These are phyloP conservation scores for Entomortierella beljakovae DNA, from an alignment of 192 early-diverging fungal genomes.

Conservation along the genomic window DNA sequence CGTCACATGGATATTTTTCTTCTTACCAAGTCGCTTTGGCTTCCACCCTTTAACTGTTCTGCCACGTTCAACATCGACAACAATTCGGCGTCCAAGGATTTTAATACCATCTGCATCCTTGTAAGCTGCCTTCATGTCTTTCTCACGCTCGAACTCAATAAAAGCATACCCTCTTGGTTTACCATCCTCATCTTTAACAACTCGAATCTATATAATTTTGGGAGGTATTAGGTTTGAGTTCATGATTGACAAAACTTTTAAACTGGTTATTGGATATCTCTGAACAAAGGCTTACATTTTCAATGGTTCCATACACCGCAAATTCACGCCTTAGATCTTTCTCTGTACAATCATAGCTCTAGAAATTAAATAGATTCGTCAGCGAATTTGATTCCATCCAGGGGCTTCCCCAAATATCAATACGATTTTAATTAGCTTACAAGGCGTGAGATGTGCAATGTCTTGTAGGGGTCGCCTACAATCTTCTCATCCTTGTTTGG, in stretches of 20 bases:
- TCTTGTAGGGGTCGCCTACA: constrained; percentile 91
- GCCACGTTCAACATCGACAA: constrained; percentile 97
- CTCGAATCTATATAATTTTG: constrained; percentile 62
- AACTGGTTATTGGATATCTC: neutral
- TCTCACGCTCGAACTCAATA: constrained; percentile 93
- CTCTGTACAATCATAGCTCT: constrained; percentile 81
- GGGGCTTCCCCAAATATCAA: too few relatives aligned
- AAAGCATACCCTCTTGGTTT: constrained; percentile 96
- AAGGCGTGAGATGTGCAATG: constrained; percentile 88
- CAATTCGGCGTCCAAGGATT: constrained; percentile 83
- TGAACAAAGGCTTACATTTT: constrained; percentile 68
- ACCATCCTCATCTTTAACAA: constrained; percentile 75
- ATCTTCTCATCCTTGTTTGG: constrained; percentile 79
- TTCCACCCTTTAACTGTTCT: constrained; percentile 96
- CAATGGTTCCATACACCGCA: constrained; percentile 82
- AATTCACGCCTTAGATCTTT: constrained; percentile 83
- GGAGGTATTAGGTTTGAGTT: neutral
- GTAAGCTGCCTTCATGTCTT: constrained; percentile 72
- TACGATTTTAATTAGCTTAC: constrained; percentile 42
- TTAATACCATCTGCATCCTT: constrained; percentile 91
- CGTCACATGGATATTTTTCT: too few relatives aligned
- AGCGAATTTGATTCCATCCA: neutral
- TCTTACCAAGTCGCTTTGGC: constrained; percentile 80
- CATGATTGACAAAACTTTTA: neutral
- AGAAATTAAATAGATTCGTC: neutral